Conservation (phyloP, 1,284 basidiomycete genomes). For the Ceratobasidium sp. region DNA sequence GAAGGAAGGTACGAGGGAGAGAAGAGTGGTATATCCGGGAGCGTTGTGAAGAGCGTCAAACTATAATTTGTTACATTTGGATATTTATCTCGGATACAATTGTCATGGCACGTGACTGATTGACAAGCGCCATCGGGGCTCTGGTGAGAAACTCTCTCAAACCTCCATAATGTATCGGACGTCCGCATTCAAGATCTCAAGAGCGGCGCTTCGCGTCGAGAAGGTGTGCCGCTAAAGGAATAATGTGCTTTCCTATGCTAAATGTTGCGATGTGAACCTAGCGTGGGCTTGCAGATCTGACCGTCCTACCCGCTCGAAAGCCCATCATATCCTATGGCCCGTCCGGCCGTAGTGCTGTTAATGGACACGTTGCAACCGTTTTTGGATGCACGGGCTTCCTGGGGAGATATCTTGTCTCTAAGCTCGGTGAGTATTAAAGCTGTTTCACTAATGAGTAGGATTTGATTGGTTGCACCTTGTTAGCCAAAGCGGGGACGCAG, state of each 20-base stretch:
- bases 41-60: constrained; percentile 83
- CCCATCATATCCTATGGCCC: constrained; percentile 78
- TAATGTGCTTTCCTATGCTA: not conserved
- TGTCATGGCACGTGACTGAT: constrained; percentile 18
- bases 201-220: constrained; percentile 22
- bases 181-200: constrained; percentile 31
- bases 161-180: constrained; percentile 34
- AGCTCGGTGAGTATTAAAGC: constrained; percentile 72
- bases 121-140: constrained; percentile 9
- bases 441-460: constrained; percentile 18
- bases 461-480: constrained; percentile 40
- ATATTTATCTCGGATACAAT: constrained; percentile 9
- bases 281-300: constrained; percentile 43
- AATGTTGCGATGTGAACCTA: not conserved
- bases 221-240: constrained; percentile 5
- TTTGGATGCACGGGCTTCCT: constrained; percentile 98
- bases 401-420: constrained; percentile 92
- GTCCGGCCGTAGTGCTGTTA: constrained; percentile 86
- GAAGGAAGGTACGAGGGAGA: constrained; percentile 61
- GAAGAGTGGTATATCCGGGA: constrained; percentile 79
- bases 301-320: constrained; percentile 54
- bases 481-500: constrained; percentile 91
- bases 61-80: constrained; percentile 52
- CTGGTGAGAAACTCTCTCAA: constrained; percentile 24
- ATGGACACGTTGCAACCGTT: constrained; percentile 93